Percentiles rank a stretch among this genome's conserved stretches.
These are phyloP conservation scores for Stephanodiscus minutulus DNA, from an alignment of 108 stramenopile species.

Conservation along the genomic window DNA sequence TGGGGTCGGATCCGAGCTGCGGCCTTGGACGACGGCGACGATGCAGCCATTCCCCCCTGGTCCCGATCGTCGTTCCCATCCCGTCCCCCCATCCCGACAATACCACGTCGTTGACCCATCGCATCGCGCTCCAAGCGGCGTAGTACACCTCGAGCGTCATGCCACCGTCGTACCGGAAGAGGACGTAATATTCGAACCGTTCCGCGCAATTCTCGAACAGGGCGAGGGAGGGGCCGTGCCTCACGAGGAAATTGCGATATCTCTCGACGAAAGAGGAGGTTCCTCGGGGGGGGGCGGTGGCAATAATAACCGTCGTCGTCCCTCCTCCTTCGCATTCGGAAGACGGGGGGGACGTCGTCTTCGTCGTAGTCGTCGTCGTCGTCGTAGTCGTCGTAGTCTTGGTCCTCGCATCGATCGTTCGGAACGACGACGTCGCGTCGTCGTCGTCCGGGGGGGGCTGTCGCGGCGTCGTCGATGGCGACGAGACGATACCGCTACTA, in stretches of 20 bases:
- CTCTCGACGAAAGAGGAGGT: constrained; percentile 12
- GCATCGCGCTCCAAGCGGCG: constrained; percentile 37
- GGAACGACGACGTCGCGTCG: no score
- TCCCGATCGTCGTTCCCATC: constrained; percentile 41
- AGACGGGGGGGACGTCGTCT: no score
- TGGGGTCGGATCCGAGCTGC: not conserved
- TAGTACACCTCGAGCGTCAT: constrained; percentile 39
- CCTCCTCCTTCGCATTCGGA: not conserved
- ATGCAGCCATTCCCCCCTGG: constrained; percentile 27
- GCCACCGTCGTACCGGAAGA: constrained; percentile 31
- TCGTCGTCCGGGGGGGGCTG: no score
- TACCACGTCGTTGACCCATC: constrained; percentile 41
- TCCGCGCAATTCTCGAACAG: constrained; percentile 39
- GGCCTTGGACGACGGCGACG: not conserved
- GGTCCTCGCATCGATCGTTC: no score
- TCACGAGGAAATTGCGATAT: constrained; percentile 36
- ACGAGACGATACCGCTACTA: not conserved
- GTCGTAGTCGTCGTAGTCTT: no score
- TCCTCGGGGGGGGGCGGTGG: no score
- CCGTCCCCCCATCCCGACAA: constrained; percentile 41
- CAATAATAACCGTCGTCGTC: not conserved
- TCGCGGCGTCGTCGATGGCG: not conserved
- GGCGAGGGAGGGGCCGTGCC: constrained; percentile 27
- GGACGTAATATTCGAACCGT: constrained; percentile 35
- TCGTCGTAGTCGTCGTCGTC: no score